These are phyloP conservation scores for Chytriomyces sp. DNA, from an alignment of 192 early-diverging fungal genomes.

Conservation along the genomic window DNA sequence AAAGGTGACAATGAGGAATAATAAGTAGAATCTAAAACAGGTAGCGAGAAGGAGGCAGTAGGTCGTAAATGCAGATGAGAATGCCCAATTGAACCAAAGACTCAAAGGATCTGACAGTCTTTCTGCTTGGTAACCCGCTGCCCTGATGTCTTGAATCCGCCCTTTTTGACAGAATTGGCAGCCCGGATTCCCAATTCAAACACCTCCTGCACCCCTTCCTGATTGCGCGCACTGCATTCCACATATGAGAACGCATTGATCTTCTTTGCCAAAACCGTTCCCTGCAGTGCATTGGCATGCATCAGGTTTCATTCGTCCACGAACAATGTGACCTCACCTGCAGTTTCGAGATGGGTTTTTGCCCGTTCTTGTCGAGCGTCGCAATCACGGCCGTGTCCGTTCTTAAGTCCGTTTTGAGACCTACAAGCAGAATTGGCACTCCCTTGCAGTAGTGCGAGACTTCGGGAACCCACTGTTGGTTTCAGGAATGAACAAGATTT, in stretches of 20 bases:
- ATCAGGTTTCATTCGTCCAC: background rate
- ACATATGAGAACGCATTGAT: conserved; percentile 85
- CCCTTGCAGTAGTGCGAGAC: conserved; percentile 21
- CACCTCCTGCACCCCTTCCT: conserved; percentile 56
- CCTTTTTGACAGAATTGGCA: too few relatives aligned
- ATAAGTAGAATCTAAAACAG: too few relatives aligned
- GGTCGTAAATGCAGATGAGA: too few relatives aligned
- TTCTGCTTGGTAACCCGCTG: too few relatives aligned
- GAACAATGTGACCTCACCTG: background rate
- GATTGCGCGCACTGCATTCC: conserved; percentile 87
- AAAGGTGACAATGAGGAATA: too few relatives aligned
- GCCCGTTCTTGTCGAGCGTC: background rate
- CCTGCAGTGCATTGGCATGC: background rate
- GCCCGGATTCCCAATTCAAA: background rate
- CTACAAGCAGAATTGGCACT: conserved; percentile 38
- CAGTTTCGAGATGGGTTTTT: background rate
- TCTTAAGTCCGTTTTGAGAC: conserved; percentile 33
- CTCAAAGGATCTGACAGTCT: too few relatives aligned
- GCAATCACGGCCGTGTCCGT: background rate
- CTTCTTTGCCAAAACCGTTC: conserved; percentile 63
- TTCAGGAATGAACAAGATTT: conserved; percentile 3
- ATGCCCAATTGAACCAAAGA: too few relatives aligned
- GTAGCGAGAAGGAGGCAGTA: too few relatives aligned
- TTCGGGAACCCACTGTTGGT: conserved; percentile 35
- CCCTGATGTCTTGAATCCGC: too few relatives aligned